Evolutionary conservation across 2,329 filamentous ascomycete genomes (phyloP).

Genomic region (Diplodia intermedia): DNA sequence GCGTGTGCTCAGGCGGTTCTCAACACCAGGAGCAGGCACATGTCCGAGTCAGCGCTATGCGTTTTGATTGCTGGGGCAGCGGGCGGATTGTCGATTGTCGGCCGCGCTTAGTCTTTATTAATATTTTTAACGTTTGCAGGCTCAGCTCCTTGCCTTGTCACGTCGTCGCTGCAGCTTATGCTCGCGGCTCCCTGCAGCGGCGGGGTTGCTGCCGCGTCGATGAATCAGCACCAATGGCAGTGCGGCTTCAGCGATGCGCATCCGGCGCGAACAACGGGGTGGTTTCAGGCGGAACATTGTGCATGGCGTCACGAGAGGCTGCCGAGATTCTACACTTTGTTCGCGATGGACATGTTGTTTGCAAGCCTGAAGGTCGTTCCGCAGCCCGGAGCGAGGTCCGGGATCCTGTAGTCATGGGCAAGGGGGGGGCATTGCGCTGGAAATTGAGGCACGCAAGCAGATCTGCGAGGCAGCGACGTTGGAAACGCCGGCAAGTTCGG

Average conservation of each 20-base stretch:
- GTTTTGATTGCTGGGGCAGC: not conserved
- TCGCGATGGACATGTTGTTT: not conserved
- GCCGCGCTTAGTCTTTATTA: not conserved
- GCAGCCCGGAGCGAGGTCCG: conserved; percentile 8
- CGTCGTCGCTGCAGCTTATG: not conserved
- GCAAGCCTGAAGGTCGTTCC: conserved; percentile 8
- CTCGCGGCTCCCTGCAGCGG: not conserved
- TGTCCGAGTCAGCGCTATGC: not conserved
- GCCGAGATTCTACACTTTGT: not conserved
- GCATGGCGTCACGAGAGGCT: not conserved
- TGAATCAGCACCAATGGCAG: not conserved
- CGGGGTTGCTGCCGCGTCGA: not conserved
- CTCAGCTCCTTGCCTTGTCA: not conserved
- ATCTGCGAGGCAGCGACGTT: not conserved
- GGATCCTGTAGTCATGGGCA: not conserved
- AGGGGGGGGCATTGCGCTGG: not conserved
- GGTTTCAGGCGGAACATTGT: not conserved
- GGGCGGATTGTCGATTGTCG: not conserved
- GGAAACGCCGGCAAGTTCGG: not conserved
- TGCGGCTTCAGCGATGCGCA: not conserved
- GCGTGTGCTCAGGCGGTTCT: too few species aligned
- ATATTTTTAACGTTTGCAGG: not conserved
- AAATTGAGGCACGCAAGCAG: conserved; percentile 19
- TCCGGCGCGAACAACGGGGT: not conserved
- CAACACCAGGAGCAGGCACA: not conserved